Evolutionary conservation across 2,329 filamentous ascomycete species (phyloP).

Genomic region (Cladosporium phlei): DNA sequence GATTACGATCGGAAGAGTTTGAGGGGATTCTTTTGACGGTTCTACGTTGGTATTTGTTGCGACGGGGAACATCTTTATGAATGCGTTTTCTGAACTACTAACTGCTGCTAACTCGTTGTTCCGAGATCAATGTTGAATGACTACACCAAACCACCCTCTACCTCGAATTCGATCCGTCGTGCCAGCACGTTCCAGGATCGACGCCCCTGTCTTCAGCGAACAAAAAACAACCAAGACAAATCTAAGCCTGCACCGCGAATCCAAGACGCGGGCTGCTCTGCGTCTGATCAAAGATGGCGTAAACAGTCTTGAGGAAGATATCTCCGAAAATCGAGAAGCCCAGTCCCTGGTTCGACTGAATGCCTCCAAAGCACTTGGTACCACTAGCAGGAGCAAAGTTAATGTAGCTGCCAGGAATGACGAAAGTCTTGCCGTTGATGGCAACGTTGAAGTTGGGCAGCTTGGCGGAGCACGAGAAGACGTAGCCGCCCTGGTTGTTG

Average conservation of each 20-base stretch:
- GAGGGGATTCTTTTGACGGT: too few relatives aligned
- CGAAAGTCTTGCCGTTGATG: conserved; percentile 47
- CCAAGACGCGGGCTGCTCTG: conserved; percentile 38
- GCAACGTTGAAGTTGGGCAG: conserved; percentile 52
- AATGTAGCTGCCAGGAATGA: conserved; percentile 51
- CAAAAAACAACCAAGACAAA: background rate
- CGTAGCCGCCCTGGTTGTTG: conserved; percentile 49
- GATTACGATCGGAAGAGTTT: too few relatives aligned
- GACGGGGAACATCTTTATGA: too few relatives aligned
- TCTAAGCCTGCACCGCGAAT: conserved; percentile 37
- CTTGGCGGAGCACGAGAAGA: conserved; percentile 47
- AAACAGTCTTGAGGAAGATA: conserved; percentile 66
- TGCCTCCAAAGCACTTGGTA: conserved; percentile 65
- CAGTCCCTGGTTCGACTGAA: conserved; percentile 60
- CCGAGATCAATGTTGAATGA: too few relatives aligned
- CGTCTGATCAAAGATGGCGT: conserved; percentile 63
- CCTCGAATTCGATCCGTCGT: too few relatives aligned
- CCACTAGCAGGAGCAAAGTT: conserved; percentile 48
- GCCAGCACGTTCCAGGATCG: too few relatives aligned
- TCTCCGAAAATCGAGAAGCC: conserved; percentile 69
- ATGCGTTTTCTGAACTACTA: too few relatives aligned
- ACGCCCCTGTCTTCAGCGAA: too few relatives aligned
- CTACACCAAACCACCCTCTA: too few relatives aligned
- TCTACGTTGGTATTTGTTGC: too few relatives aligned
- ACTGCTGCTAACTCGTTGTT: too few relatives aligned